phyloP scores from a whole-genome alignment of 768 basidiomycete genomes.

The Lactifluus rugatus region DNA sequence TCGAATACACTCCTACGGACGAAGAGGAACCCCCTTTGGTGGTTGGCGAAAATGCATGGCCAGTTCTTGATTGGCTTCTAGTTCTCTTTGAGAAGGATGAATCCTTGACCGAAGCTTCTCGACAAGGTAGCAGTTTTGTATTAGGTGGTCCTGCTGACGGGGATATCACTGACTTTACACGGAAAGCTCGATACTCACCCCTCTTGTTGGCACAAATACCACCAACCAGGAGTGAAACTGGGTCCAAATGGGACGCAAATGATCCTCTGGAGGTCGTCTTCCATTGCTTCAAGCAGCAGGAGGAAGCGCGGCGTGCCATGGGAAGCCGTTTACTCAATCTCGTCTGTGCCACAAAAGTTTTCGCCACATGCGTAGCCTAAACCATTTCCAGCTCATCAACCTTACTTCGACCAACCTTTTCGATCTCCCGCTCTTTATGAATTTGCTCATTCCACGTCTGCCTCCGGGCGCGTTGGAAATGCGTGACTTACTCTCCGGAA shows the following conservation, averaged over 20 bases:
- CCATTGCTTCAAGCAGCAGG: slow-evolving; percentile 24
- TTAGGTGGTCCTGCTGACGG: background rate
- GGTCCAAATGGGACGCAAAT: slow-evolving; percentile 47
- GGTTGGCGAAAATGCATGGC: slow-evolving; percentile 60
- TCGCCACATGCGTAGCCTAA: background rate
- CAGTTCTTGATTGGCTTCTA: slow-evolving; percentile 59
- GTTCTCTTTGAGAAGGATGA: slow-evolving; percentile 63
- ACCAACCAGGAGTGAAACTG: slow-evolving; percentile 36
- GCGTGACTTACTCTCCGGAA: slow-evolving; percentile 21
- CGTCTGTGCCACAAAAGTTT: slow-evolving; percentile 21
- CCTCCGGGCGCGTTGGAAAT: slow-evolving; percentile 17
- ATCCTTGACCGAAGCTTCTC: slow-evolving; percentile 26
- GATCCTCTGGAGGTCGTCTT: slow-evolving; percentile 39
- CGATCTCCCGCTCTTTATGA: slow-evolving; percentile 28
- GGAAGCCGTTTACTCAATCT: slow-evolving; percentile 26
- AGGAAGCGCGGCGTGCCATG: slow-evolving; percentile 15
- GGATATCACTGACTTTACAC: background rate
- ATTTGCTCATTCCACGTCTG: slow-evolving; percentile 24
- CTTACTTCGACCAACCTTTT: slow-evolving; percentile 27
- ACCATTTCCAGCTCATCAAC: slow-evolving; percentile 26
- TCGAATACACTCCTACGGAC: slow-evolving; percentile 24
- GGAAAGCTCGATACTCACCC: slow-evolving; percentile 37
- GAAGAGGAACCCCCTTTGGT: slow-evolving; percentile 24
- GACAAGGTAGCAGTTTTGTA: slow-evolving; percentile 26
- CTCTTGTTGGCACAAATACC: slow-evolving; percentile 54